Base-by-base conservation (phyloP, 352 stramenopile genomes). In the Aphanomyces stellatus region DNA sequence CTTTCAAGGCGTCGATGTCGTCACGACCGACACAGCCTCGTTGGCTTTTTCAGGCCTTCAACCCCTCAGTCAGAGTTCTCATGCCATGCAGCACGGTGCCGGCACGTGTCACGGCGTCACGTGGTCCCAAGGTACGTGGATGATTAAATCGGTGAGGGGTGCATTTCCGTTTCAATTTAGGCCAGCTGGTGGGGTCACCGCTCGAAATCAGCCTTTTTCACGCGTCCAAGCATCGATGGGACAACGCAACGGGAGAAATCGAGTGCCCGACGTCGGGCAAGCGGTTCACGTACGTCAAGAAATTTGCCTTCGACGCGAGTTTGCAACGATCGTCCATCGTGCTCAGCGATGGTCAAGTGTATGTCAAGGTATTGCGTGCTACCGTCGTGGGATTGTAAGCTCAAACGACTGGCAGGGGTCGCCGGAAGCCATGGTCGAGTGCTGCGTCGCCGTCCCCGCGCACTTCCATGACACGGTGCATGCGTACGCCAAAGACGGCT, bases 1-100 rank as follows among this genome's bases (percentile, higher is more conserved):
- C 31, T 90, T 90, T 61, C 76, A 89, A 41, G 82, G 82, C 11
- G 78, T 91, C 1, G 84, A 93, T 40, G 81, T 90, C 53, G 84
- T 79, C 53, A 30, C 30, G 13, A 7, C 19, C 13, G 7, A 15
- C 30, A n/a, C 25, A 17, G 19, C 42, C 37, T 43, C 37, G 8
- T 43, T 17, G 37, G 22, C 46, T 53, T 19, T 53, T 22, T 28
- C 24, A 30, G 17, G 46, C 19, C 46, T 28, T 28, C 19, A 30
- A 53, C n/a, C 37, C 13, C 37, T 46, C n/a, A 19, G 1, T 46
- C 13, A 46, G n/a, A 46, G 37, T 46, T 19, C 37, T 46, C 37
- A 19, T 46, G n/a, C 25, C 22, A 37, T 57, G 49, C 49, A 34
- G n/a, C 30, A 37, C 33, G 49, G 22, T 15, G 49, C 49, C 33